Percentiles rank a stretch among this genome's conserved stretches.
Conservation (phyloP, 176 grass and related monocot genomes). For the Carex cristatella region DNA sequence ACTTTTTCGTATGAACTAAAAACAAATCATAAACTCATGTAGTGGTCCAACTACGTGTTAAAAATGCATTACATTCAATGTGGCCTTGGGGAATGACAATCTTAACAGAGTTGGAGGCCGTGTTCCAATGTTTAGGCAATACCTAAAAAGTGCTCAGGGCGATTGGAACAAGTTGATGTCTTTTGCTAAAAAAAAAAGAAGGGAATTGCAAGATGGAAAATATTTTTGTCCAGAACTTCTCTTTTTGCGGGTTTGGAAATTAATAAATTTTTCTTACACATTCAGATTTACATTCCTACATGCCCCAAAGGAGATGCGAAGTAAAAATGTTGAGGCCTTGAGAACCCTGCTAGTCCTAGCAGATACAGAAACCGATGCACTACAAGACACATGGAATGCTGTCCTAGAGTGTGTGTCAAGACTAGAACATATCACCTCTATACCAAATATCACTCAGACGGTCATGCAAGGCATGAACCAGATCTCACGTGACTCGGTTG, state of each 20-base stretch:
- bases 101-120: too few species aligned
- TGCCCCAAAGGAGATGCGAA: conserved; percentile 94
- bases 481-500: conserved; percentile 87
- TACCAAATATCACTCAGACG: conserved; percentile 65
- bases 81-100: background rate
- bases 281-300: conserved; percentile 98
- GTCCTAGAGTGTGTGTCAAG: conserved; percentile 98
- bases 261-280: conserved; percentile 7
- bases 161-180: background rate
- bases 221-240: background rate
- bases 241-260: background rate
- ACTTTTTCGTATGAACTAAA: background rate
- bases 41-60: background rate
- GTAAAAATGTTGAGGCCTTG: conserved; percentile 97
- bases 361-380: conserved; percentile 82
- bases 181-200: background rate
- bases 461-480: conserved; percentile 98
- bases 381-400: conserved; percentile 99
- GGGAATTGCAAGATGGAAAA: background rate
- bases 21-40: background rate
- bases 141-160: background rate
- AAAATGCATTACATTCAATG: background rate
- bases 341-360: conserved; percentile 83
- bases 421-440: conserved; percentile 92
- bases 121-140: background rate